These are phyloP conservation scores for Verticillium albo-atrum DNA, from an alignment of 2,329 filamentous ascomycete genomes.

Conservation along the genomic window DNA sequence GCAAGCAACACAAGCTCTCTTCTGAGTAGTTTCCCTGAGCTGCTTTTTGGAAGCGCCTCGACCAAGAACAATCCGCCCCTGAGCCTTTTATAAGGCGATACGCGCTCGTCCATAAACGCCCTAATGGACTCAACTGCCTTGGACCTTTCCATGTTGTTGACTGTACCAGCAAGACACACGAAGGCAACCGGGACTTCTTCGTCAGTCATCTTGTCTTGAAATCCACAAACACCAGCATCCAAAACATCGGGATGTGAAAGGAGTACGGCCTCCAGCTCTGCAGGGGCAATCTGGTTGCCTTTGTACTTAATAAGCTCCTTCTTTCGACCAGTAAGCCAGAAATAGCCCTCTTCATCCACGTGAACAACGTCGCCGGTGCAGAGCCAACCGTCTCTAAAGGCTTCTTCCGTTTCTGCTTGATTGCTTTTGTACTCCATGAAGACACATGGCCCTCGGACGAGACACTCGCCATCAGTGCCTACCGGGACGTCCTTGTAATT, in stretches of 20 bases:
- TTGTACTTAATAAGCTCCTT: constrained; percentile 50
- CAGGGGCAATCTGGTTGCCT: constrained; percentile 64
- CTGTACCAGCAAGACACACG: neutral
- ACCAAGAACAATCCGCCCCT: constrained; percentile 66
- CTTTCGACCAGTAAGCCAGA: constrained; percentile 4
- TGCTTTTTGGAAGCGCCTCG: constrained; percentile 65
- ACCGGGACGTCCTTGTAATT: neutral
- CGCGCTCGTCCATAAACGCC: constrained; percentile 15
- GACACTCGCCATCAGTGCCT: constrained; percentile 5
- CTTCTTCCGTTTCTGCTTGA: constrained; percentile 1
- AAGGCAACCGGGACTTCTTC: neutral
- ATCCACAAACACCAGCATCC: constrained; percentile 59
- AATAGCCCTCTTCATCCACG: constrained; percentile 2
- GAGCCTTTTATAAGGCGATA: constrained; percentile 60
- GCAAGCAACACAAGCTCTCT: constrained; percentile 21
- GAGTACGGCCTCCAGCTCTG: constrained; percentile 52
- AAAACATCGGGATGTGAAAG: constrained; percentile 32
- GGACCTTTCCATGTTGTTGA: constrained; percentile 8
- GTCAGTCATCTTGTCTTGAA: constrained; percentile 18
- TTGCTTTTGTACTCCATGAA: constrained; percentile 8
- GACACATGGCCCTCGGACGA: constrained; percentile 4
- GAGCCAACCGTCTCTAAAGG: constrained; percentile 10
- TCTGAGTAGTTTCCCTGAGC: constrained; percentile 45
- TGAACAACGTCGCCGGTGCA: constrained; percentile 9
- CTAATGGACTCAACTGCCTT: constrained; percentile 26